Percentiles rank a stretch among this genome's conserved stretches.
Conservation (phyloP, 1,284 basidiomycete species). For the Ustilago trichophora region DNA sequence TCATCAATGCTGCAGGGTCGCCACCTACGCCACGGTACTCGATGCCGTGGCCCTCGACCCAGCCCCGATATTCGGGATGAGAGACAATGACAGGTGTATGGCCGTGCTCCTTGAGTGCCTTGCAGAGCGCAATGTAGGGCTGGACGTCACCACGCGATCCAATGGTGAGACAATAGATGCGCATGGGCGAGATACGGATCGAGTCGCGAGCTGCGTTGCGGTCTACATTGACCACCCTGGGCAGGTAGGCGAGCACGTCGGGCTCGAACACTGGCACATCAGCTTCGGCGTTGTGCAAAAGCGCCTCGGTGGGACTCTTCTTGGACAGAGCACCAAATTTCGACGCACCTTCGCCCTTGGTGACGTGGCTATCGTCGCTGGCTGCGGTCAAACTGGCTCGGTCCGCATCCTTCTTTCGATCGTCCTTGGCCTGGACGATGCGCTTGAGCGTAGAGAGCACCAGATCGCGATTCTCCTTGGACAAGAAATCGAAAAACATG, state of each 20-base stretch:
- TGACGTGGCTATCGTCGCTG: conserved; percentile 10
- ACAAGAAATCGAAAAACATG: conserved; percentile 52
- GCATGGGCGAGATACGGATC: conserved; percentile 41
- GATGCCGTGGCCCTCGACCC: conserved; percentile 69
- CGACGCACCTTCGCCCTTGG: conserved; percentile 2
- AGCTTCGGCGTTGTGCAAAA: conserved; percentile 15
- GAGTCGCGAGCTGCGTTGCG: conserved; percentile 1
- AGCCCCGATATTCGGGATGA: conserved; percentile 74
- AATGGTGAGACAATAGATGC: conserved; percentile 68
- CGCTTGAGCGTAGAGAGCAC: conserved; percentile 23
- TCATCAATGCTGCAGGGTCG: conserved; percentile 58
- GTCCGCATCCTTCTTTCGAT: conserved; percentile 11
- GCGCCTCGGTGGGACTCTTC: conserved; percentile 1
- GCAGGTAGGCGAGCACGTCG: conserved; percentile 28
- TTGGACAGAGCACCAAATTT: not conserved
- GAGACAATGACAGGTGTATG: conserved; percentile 74
- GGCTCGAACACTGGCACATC: conserved; percentile 34
- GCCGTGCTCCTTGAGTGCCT: conserved; percentile 68
- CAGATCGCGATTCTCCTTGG: conserved; percentile 41
- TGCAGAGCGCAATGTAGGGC: conserved; percentile 72
- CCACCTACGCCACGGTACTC: conserved; percentile 55
- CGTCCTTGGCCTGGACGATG: conserved; percentile 20
- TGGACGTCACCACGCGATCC: conserved; percentile 72
- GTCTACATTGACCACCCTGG: conserved; percentile 49
- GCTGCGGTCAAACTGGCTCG: not conserved